These are phyloP conservation scores for Gossypium trilobum DNA, from an alignment of 441 rosid genomes.

Conservation along the genomic window DNA sequence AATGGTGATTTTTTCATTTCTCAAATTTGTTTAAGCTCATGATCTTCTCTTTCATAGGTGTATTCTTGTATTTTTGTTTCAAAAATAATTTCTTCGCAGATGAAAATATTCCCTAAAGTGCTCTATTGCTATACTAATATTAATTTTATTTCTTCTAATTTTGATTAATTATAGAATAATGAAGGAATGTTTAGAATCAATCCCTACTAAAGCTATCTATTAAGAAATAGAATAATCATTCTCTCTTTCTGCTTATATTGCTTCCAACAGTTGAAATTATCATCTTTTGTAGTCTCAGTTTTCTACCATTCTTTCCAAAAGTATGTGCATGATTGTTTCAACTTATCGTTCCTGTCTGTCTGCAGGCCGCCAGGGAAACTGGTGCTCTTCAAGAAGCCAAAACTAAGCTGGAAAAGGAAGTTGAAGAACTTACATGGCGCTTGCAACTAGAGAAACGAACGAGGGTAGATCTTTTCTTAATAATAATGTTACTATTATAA, in stretches of 20 bases:
- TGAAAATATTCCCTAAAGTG: background rate
- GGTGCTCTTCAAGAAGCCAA: slow-evolving; percentile 94
- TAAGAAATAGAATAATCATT: background rate
- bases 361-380: slow-evolving; percentile 86
- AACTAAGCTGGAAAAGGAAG: slow-evolving; percentile 74
- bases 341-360: slow-evolving; percentile 14
- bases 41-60: background rate
- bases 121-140: background rate
- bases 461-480: slow-evolving; percentile 40
- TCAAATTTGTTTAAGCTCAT: slow-evolving; percentile 14
- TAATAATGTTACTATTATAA: slow-evolving; percentile 2
- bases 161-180: background rate
- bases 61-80: background rate
- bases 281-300: background rate
- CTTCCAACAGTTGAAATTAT: slow-evolving; percentile 16
- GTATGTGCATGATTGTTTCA: background rate
- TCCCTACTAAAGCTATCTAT: background rate
- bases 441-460: slow-evolving; percentile 70
- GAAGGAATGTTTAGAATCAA: background rate
- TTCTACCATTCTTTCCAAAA: slow-evolving; percentile 1
- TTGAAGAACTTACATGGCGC: slow-evolving; percentile 72
- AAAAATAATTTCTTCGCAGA: background rate
- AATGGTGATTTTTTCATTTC: slow-evolving; percentile 39
- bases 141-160: background rate
- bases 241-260: background rate